Evolutionary conservation across 352 stramenopile genomes (phyloP).

Genomic region (Globisporangium abappressorium): DNA sequence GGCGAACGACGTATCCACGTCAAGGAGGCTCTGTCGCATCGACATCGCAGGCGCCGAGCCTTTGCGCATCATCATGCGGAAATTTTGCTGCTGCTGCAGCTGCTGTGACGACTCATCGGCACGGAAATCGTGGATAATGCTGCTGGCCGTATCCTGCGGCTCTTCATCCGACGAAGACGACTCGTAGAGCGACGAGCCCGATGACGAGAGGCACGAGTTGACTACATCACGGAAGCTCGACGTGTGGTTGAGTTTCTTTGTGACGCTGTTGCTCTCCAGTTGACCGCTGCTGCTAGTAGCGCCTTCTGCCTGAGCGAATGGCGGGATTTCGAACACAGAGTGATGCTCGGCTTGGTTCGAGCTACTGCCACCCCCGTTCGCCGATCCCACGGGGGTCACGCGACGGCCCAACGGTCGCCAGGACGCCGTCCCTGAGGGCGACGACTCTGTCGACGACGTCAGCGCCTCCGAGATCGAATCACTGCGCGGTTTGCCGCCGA

Average conservation of each 20-base stretch:
- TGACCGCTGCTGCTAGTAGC: not conserved
- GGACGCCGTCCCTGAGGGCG: slow-evolving; percentile 21
- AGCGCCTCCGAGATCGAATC: slow-evolving; percentile 44
- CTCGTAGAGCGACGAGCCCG: slow-evolving; percentile 51
- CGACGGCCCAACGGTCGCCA: slow-evolving; percentile 56
- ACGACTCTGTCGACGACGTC: slow-evolving; percentile 34
- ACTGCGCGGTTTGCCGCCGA: slow-evolving; percentile 29
- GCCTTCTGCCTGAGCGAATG: slow-evolving; percentile 18
- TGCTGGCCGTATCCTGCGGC: slow-evolving; percentile 14
- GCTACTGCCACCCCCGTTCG: slow-evolving; percentile 1
- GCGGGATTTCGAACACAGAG: slow-evolving; percentile 12
- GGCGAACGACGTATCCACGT: slow-evolving; percentile 42
- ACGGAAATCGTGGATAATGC: slow-evolving; percentile 14
- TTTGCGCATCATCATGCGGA: slow-evolving; percentile 25
- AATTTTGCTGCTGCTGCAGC: slow-evolving; percentile 7
- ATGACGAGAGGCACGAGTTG: slow-evolving; percentile 47
- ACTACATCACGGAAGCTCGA: slow-evolving; percentile 46
- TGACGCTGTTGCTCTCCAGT: slow-evolving; percentile 22
- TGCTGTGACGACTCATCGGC: slow-evolving; percentile 1
- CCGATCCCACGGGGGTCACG: slow-evolving; percentile 22
- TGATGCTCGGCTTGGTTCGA: slow-evolving; percentile 22
- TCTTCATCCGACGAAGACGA: slow-evolving; percentile 50
- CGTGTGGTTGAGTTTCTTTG: slow-evolving; percentile 28
- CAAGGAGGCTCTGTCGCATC: slow-evolving; percentile 18
- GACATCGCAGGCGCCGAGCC: slow-evolving; percentile 16